Conservation (phyloP, 192 early-diverging fungal genomes). For the Linnemannia exigua region DNA sequence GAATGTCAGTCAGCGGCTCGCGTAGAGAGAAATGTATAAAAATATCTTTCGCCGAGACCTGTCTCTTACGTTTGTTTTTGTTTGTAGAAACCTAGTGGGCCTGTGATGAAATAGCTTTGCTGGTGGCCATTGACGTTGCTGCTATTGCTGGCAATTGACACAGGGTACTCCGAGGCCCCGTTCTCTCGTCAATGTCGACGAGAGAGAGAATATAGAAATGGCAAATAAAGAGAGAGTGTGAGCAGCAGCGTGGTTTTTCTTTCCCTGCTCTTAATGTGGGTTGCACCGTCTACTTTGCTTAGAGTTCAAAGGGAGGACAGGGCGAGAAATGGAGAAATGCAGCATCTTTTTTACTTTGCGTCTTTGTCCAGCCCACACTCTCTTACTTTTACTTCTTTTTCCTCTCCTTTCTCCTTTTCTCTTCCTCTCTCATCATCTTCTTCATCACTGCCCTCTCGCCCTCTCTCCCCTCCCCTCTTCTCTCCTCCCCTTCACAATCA, state of each 20-base stretch:
- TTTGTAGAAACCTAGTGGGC: background rate
- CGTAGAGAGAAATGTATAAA: background rate
- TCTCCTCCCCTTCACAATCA: background rate
- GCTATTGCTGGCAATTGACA: background rate
- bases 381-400: background rate
- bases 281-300: background rate
- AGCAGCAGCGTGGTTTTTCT: background rate
- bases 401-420: slow-evolving; percentile 6
- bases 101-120: background rate
- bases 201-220: too few relatives aligned
- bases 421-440: background rate
- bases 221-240: background rate
- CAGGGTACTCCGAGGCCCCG: too few relatives aligned
- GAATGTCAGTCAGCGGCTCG: background rate
- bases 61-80: too few relatives aligned
- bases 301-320: background rate
- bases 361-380: background rate
- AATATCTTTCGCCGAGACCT: too few relatives aligned
- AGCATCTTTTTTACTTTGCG: slow-evolving; percentile 10
- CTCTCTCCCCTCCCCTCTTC: background rate
- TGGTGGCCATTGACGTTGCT: background rate
- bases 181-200: too few relatives aligned
- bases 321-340: background rate
- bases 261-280: background rate
- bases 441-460: background rate